These are phyloP conservation scores for Diaporthe ilicicola DNA, from an alignment of 2,329 filamentous ascomycete species.

Conservation along the genomic window DNA sequence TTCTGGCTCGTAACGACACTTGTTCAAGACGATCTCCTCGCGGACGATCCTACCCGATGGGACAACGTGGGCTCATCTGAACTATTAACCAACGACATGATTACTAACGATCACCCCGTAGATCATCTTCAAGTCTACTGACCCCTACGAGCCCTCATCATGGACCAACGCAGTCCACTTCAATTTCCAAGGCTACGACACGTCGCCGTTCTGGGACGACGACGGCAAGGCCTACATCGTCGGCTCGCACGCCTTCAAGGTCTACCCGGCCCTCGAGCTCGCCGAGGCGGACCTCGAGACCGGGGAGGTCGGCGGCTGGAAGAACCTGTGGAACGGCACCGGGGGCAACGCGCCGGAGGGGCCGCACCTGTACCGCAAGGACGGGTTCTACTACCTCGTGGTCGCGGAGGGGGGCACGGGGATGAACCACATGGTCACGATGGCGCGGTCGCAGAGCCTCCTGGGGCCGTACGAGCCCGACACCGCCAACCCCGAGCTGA, in stretches of 20 bases:
- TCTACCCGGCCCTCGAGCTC: constrained; percentile 51
- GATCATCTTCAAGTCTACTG: constrained; percentile 54
- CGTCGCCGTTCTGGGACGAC: constrained; percentile 63
- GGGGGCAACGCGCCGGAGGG: constrained; percentile 58
- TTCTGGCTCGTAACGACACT: constrained; percentile 44
- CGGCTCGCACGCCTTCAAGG: constrained; percentile 48
- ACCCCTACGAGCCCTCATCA: constrained; percentile 50
- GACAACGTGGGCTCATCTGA: constrained; percentile 42
- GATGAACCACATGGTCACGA: constrained; percentile 56
- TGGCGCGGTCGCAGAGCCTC: constrained; percentile 52
- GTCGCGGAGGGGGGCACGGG: constrained; percentile 62
- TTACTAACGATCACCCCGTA: constrained; percentile 28
- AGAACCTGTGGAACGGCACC: constrained; percentile 57
- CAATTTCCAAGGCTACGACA: constrained; percentile 61
- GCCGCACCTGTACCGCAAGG: constrained; percentile 61
- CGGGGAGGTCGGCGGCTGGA: constrained; percentile 48
- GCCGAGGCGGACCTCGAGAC: constrained; percentile 51
- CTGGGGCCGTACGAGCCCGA: constrained; percentile 54
- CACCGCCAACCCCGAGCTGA: constrained; percentile 55
- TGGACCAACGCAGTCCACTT: constrained; percentile 61
- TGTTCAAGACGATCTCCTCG: constrained; percentile 46
- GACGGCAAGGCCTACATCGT: constrained; percentile 62
- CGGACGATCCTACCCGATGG: constrained; percentile 46
- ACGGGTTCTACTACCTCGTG: constrained; percentile 61
- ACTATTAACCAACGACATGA: too few species aligned